Evolutionary conservation across 176 grass and related monocot genomes (phyloP).

Genomic region (Oryza glaberrima): DNA sequence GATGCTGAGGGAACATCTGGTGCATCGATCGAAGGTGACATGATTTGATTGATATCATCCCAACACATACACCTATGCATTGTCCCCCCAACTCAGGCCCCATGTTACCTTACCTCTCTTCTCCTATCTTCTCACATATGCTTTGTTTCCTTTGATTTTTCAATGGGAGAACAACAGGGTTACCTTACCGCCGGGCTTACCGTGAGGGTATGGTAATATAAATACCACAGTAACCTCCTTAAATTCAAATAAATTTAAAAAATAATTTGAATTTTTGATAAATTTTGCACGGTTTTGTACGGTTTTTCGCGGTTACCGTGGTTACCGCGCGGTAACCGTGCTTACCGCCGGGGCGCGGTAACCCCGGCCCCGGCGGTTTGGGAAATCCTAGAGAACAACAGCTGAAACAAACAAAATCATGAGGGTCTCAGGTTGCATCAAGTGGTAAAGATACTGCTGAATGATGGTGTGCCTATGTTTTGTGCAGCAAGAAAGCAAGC

Average conservation of each 20-base stretch:
- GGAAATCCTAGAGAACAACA: background rate
- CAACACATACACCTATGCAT: slow-evolving; percentile 3
- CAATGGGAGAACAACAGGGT: background rate
- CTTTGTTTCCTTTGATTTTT: slow-evolving; percentile 2
- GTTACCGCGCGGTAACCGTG: too few species aligned
- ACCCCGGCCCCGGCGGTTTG: too few species aligned
- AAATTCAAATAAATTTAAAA: too few species aligned
- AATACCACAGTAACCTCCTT: too few species aligned
- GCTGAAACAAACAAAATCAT: background rate
- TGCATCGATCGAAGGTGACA: slow-evolving; percentile 42
- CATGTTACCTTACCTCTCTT: background rate
- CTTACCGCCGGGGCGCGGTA: too few species aligned
- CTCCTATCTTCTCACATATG: background rate
- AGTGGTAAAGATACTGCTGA: background rate
- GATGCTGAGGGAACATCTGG: slow-evolving; percentile 37
- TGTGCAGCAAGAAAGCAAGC: background rate
- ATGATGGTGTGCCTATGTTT: background rate
- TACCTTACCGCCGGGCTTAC: too few species aligned
- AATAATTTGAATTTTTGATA: too few species aligned
- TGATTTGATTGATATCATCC: slow-evolving; percentile 23
- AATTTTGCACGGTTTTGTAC: too few species aligned
- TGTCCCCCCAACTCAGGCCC: slow-evolving; percentile 3
- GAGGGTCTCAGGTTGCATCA: background rate
- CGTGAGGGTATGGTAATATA: too few species aligned
- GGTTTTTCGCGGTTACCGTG: too few species aligned